Conservation (phyloP, 1,284 basidiomycete genomes). For the Naganishia sp. region DNA sequence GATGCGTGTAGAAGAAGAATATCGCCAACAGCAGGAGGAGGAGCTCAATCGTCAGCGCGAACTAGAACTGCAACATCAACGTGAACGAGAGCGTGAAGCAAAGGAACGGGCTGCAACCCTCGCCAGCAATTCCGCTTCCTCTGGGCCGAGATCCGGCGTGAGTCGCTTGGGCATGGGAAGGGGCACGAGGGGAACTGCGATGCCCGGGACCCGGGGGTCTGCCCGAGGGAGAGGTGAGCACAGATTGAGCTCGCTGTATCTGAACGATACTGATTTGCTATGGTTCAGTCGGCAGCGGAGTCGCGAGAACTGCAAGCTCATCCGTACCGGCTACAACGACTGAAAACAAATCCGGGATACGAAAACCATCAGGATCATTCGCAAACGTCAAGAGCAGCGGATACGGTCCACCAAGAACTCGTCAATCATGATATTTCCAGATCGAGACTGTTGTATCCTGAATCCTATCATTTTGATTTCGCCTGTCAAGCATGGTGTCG, state of each 20-base stretch:
- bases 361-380: constrained; percentile 38
- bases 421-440: neutral
- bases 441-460: too few species aligned
- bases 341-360: constrained; percentile 29
- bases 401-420: constrained; percentile 42
- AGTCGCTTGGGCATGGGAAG: constrained; percentile 20
- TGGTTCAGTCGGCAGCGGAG: constrained; percentile 14
- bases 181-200: constrained; percentile 25
- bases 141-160: constrained; percentile 14
- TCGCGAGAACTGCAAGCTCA: constrained; percentile 18
- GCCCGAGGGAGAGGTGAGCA: constrained; percentile 32
- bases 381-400: constrained; percentile 50
- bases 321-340: constrained; percentile 25
- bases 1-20: constrained; percentile 33
- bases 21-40: constrained; percentile 35
- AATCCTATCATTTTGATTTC: constrained; percentile 3
- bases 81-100: constrained; percentile 29
- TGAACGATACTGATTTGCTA: neutral
- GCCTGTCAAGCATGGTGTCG: neutral
- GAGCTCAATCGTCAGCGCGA: constrained; percentile 34
- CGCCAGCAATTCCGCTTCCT: constrained; percentile 12
- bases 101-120: constrained; percentile 19
- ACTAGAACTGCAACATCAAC: constrained; percentile 23
- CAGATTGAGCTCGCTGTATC: constrained; percentile 4
- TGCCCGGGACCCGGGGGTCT: constrained; percentile 13